Conservation (phyloP, 73 alveolate genomes). For the Tetrahymena malaccensis region DNA sequence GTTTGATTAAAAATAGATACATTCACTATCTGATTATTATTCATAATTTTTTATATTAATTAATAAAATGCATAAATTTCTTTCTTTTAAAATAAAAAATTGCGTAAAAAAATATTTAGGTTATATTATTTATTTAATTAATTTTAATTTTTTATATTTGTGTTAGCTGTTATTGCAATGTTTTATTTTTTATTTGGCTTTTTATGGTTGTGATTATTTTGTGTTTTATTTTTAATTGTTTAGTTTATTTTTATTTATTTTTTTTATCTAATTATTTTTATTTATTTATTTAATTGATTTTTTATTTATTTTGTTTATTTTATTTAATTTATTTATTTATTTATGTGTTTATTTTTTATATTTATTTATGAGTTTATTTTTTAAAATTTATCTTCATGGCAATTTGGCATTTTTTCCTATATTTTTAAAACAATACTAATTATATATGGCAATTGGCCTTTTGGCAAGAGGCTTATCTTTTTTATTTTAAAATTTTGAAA, state of each 20-base stretch:
- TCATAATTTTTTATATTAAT: too few species aligned
- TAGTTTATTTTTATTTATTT: not conserved
- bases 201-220: not conserved
- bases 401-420: not conserved
- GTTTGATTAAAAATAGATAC: too few species aligned
- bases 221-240: not conserved
- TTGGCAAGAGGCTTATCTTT: not conserved
- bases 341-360: not conserved
- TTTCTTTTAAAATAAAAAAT: too few species aligned
- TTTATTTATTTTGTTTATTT: not conserved
- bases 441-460: not conserved
- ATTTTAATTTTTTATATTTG: not conserved
- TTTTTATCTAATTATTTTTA: not conserved
- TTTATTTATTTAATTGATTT: not conserved
- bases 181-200: not conserved
- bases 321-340: not conserved
- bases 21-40: too few species aligned
- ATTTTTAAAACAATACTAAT: not conserved
- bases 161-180: not conserved
- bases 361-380: not conserved
- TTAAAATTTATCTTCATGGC: not conserved
- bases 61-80: too few species aligned
- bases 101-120: too few species aligned
- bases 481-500: not conserved
- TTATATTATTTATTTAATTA: too few species aligned